Evolutionary conservation across 2,329 filamentous ascomycete genomes (phyloP).

Genomic region (Aspergillus aculeatinus): DNA sequence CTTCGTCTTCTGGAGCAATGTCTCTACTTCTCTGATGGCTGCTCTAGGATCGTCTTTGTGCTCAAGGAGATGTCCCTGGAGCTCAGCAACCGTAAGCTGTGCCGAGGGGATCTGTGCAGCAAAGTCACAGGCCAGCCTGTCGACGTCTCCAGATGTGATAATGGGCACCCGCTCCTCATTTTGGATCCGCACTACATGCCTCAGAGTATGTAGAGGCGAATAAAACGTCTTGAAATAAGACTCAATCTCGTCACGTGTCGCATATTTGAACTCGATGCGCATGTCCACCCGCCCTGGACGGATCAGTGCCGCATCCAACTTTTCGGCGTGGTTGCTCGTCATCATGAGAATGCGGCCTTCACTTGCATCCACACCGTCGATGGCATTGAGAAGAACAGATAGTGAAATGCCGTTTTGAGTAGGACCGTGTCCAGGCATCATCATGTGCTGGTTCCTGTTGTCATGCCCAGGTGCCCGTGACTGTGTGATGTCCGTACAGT

Average conservation of each 20-base stretch:
- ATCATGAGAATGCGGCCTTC: slow-evolving; percentile 3
- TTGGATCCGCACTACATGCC: background rate
- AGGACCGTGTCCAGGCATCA: too few species aligned
- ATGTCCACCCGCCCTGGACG: background rate
- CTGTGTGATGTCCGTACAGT: slow-evolving; percentile 30
- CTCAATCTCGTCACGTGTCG: background rate
- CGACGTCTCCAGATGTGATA: background rate
- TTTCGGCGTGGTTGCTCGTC: background rate
- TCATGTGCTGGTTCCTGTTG: background rate
- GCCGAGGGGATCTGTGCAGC: background rate
- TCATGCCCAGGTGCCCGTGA: background rate
- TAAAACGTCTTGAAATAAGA: background rate
- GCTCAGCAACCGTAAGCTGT: background rate
- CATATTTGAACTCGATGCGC: background rate
- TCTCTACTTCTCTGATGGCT: background rate
- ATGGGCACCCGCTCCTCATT: background rate
- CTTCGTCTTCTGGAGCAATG: background rate
- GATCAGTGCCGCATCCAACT: background rate
- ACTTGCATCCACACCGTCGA: background rate
- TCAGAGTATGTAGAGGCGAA: background rate
- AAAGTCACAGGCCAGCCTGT: background rate
- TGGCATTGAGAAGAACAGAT: background rate
- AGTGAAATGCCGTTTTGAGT: background rate
- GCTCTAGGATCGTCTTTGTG: background rate
- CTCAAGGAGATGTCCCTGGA: background rate